Evolutionary conservation across 2,329 filamentous ascomycete genomes (phyloP).

Genomic region (Pestalotiopsis sp.): DNA sequence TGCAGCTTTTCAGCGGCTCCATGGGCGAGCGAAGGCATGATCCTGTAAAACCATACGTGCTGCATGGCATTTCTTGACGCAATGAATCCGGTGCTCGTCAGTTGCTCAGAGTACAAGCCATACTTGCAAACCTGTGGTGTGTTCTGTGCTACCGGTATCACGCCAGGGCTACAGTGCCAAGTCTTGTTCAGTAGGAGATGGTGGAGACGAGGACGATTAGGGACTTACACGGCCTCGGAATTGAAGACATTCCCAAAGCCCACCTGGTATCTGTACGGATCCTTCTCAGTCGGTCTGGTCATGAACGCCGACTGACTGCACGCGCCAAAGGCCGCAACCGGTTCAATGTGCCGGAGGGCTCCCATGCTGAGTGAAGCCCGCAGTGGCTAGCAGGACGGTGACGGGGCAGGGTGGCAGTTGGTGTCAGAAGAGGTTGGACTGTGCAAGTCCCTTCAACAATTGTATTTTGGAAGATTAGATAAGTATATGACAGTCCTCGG

Average conservation of each 20-base stretch:
- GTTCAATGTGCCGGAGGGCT: neutral
- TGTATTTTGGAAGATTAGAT: too few species aligned
- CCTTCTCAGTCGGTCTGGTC: constrained; percentile 14
- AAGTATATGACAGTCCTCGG: too few species aligned
- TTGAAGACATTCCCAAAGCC: constrained; percentile 25
- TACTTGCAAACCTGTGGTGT: constrained; percentile 29
- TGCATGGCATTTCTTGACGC: constrained; percentile 23
- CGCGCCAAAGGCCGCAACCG: constrained; percentile 4
- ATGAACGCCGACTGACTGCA: constrained; percentile 20
- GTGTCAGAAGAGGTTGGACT: too few species aligned
- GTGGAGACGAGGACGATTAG: too few species aligned
- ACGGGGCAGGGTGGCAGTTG: too few species aligned
- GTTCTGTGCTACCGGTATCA: constrained; percentile 20
- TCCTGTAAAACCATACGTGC: constrained; percentile 34
- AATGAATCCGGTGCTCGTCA: constrained; percentile 31
- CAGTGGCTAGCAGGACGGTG: neutral
- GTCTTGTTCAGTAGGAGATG: neutral
- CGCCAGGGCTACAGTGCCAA: constrained; percentile 10
- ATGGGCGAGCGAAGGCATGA: constrained; percentile 31
- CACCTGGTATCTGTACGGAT: constrained; percentile 25
- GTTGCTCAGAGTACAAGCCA: constrained; percentile 31
- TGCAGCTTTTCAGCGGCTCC: constrained; percentile 14
- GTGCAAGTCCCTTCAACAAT: too few species aligned
- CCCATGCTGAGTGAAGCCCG: neutral
- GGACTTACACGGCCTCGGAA: constrained; percentile 24